Conservation (phyloP, 2,329 filamentous ascomycete genomes). For the Cryphonectria carpinicola region DNA sequence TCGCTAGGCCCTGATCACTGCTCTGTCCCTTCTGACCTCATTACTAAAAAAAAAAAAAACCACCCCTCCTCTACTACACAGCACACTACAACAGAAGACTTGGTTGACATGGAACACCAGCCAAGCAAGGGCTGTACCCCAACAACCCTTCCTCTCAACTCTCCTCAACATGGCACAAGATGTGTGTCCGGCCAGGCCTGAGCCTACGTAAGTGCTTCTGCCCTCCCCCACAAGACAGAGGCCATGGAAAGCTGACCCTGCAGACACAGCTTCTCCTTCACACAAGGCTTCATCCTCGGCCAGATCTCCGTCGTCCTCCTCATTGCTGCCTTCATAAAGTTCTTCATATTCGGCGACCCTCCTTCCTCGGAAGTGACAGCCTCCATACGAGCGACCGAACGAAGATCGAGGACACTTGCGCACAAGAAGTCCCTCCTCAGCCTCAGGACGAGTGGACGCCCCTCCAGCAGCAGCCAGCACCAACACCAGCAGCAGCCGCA, state of each 20-base stretch:
- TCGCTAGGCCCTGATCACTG: not conserved
- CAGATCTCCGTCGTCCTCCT: conserved; percentile 91
- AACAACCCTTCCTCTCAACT: not conserved
- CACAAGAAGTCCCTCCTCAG: conserved; percentile 76
- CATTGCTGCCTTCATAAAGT: conserved; percentile 95
- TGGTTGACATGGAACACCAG: not conserved
- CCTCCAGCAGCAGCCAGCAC: conserved; percentile 35
- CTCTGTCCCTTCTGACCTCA: conserved; percentile 24
- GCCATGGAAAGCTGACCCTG: conserved; percentile 11
- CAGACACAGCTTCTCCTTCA: conserved; percentile 75
- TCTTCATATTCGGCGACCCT: conserved; percentile 98
- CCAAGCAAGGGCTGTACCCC: not conserved
- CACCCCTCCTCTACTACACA: too few relatives aligned
- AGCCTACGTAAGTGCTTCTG: conserved; percentile 49
- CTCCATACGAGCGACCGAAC: conserved; percentile 73
- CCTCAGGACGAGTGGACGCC: conserved; percentile 52
- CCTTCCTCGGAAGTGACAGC: conserved; percentile 82
- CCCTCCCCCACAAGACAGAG: not conserved
- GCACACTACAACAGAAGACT: too few relatives aligned
- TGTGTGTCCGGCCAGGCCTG: conserved; percentile 46
- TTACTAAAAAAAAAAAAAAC: conserved; percentile 13
- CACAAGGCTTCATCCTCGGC: conserved; percentile 88
- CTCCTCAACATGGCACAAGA: conserved; percentile 44
- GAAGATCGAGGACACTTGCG: conserved; percentile 72
- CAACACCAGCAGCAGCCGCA: conserved; percentile 39